A percentile compares a stretch with the other conserved stretches of the same genome.
These are phyloP conservation scores for Solanum virginianum DNA, from an alignment of 257 asterid genomes.

Conservation along the genomic window DNA sequence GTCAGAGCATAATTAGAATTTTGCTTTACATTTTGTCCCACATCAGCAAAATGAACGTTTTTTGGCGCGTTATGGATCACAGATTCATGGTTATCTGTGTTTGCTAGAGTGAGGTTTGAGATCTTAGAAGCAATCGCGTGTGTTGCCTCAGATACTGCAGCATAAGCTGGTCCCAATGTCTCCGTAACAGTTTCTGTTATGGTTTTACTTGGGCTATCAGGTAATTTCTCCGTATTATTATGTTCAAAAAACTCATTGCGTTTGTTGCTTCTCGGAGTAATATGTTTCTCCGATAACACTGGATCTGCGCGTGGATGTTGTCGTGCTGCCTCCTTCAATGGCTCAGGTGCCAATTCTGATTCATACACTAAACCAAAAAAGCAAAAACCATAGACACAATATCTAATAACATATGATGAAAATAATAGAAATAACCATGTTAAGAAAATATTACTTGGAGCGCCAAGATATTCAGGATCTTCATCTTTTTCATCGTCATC, in stretches of 20 bases:
- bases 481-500: constrained; percentile 31
- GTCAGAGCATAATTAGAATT: background rate
- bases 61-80: background rate
- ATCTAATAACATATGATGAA: background rate
- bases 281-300: constrained; percentile 46
- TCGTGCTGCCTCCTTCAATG: constrained; percentile 51
- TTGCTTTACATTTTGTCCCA: constrained; percentile 11
- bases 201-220: constrained; percentile 19
- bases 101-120: constrained; percentile 24
- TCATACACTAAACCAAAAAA: constrained; percentile 59
- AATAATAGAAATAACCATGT: background rate
- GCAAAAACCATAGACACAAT: background rate
- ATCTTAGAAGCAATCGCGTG: constrained; percentile 39
- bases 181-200: constrained; percentile 27
- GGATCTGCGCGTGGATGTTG: constrained; percentile 87
- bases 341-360: constrained; percentile 74
- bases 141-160: constrained; percentile 50
- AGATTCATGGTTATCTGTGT: constrained; percentile 6
- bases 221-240: background rate
- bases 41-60: background rate
- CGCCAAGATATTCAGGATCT: constrained; percentile 91
- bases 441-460: constrained; percentile 55
- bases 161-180: constrained; percentile 46
- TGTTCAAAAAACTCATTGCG: background rate
- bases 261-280: constrained; percentile 19